phyloP scores from a whole-genome alignment of 495 filamentous ascomycete genomes.

The Aspergillus nanangensis region DNA sequence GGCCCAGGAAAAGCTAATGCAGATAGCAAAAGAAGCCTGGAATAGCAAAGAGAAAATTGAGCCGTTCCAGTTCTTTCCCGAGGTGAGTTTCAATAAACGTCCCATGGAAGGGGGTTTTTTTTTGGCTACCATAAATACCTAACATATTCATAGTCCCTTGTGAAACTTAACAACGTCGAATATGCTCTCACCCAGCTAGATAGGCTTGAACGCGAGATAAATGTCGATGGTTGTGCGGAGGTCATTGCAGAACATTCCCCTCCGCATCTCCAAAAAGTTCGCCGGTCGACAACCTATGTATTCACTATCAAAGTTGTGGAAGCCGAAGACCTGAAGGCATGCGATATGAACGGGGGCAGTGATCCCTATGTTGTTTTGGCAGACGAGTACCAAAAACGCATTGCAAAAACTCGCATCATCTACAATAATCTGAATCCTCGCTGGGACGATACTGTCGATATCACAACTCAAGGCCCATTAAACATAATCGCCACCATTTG shows the following conservation, averaged over 20 bases:
- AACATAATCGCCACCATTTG: constrained; percentile 97
- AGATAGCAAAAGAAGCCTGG: constrained; percentile 94
- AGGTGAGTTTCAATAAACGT: constrained; percentile 53
- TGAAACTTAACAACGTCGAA: constrained; percentile 97
- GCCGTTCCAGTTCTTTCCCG: constrained; percentile 94
- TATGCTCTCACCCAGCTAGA: constrained; percentile 88
- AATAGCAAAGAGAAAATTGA: constrained; percentile 90
- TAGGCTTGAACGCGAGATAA: constrained; percentile 80
- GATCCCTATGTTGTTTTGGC: constrained; percentile 97
- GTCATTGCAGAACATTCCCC: constrained; percentile 65
- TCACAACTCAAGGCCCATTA: constrained; percentile 83
- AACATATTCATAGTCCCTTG: constrained; percentile 79
- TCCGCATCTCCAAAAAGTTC: constrained; percentile 49
- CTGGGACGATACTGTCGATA: constrained; percentile 97
- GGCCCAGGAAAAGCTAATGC: constrained; percentile 84
- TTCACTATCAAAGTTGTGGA: constrained; percentile 99
- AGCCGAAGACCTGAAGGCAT: constrained; percentile 96
- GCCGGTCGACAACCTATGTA: constrained; percentile 75
- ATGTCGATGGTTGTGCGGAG: constrained; percentile 90
- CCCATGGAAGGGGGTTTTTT: too few relatives aligned
- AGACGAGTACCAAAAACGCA: constrained; percentile 97
- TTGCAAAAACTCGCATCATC: constrained; percentile 90
- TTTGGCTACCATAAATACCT: too few relatives aligned
- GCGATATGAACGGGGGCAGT: constrained; percentile 88
- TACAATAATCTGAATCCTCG: constrained; percentile 89